Evolutionary conservation across 1,284 basidiomycete genomes (phyloP), one percentile per base, ranked within the genome.

Genomic region (Fomitiporia mediterranea): DNA sequence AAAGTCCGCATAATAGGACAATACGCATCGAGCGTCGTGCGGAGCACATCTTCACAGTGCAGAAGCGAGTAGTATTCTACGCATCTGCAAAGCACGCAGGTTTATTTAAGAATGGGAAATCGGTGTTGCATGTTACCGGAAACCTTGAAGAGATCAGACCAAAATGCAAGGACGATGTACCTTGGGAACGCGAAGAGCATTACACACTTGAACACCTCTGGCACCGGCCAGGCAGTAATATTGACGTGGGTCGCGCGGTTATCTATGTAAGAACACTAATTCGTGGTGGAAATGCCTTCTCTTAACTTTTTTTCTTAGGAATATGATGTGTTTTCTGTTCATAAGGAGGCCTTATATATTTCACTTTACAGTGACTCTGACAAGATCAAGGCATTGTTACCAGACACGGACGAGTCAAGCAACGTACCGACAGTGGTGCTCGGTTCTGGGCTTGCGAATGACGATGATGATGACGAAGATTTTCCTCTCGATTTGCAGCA

Each of bases 1-100:
- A 56, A 60, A 63, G 4, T 64, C 64, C 15, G 58, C 40, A 42
- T 15, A 56, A 56, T 30, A 44, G 39, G 42, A n/a, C 19, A n/a
- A 27, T 32, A 17, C 56, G 52, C 19, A 38, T 60, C 30, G 39
- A 34, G 38, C 58, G 60, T 59, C 70, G 17, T 49, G 44, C 6
- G 61, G 69, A 58, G 62, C 82, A 87, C 64, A 63, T 83, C 2
- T 88, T 88, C 55, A 81, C 85, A 61, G 72, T 84, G 13, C 74
- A 78, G 64, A 71, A 78, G 46, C 69, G 72, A 15, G 63, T 80
- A 8, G 61, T 64, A 46, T 68, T 79, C 66, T 76, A 75, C 59
- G 62, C 66, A 32, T 59, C 65, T 15, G 61, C 63, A 13, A 75
- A 74, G 51, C 70, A 70, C 27, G 73, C 74, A 1, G 82, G 84